Evolutionary conservation across 768 basidiomycete species (phyloP), one percentile per base, ranked within the genome.

Genomic region (Hydnomerulius pinastri): DNA sequence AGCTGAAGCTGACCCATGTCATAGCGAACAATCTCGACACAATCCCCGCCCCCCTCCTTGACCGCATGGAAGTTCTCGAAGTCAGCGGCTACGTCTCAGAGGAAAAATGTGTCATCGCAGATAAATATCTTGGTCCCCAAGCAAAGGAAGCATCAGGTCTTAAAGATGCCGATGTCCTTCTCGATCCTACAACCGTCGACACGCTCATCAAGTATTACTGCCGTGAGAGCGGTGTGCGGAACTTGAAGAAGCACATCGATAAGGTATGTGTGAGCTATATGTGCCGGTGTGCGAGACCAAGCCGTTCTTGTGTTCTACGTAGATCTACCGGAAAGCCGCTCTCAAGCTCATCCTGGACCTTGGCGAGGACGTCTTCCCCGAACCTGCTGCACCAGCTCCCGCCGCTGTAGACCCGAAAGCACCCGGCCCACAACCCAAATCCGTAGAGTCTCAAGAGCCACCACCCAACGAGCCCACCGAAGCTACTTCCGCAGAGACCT

Each of bases 251-350:
- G 72, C 90, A 95, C 62, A 96, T 99, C 47, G 96, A 99, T 64
- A 98, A 98, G 85, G 93, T 92, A 52, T 2, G 30, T 28, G n/a
- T 24, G n/a, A 11, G 63, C 6, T 1, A 6, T 8, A 33, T 21
- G 11, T 29, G 9, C 6, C 17, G 24, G 15, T 1, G 23, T 35
- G 3, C 25, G 12, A 29, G 41, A 59, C 23, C 13, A 2, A 28
- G n/a, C 21, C 12, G 1, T 4, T 54, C 2, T 4, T 43, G 25
- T 18, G 23, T 49, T 9, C 7, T 41, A 46, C 15, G 18, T 49
- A 98, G 93, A 94, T 99, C 50, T 98, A 95, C 70, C 84, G 97
- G 53, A 99, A 99, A 68, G 91, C 95, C 12, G 95, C 96, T 0
- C 74, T 96, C 57, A 92, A 88, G 68, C 81, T 99, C 45, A 91